phyloP scores from a whole-genome alignment of 768 basidiomycete species.

The Daedaleopsis nitida region DNA sequence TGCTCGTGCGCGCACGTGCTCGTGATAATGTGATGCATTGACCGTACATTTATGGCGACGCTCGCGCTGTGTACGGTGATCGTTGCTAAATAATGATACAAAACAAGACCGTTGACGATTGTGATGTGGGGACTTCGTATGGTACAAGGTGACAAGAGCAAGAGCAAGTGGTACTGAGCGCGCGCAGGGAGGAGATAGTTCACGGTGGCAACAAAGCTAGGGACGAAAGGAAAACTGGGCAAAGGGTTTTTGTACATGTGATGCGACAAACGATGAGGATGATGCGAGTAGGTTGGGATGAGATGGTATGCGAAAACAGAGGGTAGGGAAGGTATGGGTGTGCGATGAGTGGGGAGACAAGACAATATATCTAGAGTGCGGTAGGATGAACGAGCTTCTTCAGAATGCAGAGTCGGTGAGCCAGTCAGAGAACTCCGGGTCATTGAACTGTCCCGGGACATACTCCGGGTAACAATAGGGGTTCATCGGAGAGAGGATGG shows the following conservation, averaged over 20 bases:
- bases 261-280: neutral
- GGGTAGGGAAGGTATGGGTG: neutral
- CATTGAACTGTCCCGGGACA: neutral
- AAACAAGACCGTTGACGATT: conserved; percentile 1
- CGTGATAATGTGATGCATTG: conserved; percentile 11
- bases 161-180: neutral
- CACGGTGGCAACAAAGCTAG: neutral
- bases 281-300: neutral
- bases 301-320: neutral
- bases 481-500: neutral
- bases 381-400: neutral
- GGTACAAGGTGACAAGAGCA: neutral
- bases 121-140: too few relatives aligned
- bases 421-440: conserved; percentile 14
- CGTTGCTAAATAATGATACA: neutral
- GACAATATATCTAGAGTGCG: neutral
- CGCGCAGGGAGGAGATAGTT: neutral
- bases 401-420: conserved; percentile 3
- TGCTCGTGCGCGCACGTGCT: neutral
- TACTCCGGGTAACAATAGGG: neutral
- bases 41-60: conserved; percentile 5
- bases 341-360: too few relatives aligned
- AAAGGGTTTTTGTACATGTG: neutral
- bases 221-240: neutral
- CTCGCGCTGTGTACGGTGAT: neutral